phyloP scores from a whole-genome alignment of 2,329 filamentous ascomycete genomes.

The Pyricularia sp. region DNA sequence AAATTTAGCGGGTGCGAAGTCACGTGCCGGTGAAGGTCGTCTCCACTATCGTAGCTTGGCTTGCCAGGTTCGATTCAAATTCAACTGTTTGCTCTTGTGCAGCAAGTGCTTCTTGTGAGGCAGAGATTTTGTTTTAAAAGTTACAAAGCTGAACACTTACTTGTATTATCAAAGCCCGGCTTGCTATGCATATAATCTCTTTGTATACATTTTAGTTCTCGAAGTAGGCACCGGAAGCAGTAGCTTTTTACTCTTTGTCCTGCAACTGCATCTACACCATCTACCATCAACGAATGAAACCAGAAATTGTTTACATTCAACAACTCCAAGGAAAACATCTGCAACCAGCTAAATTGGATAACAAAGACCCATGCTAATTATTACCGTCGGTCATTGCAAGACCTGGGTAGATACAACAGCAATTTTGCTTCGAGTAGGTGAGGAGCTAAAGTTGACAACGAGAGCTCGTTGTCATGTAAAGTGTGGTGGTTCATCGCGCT shows the following conservation, averaged over 20 bases:
- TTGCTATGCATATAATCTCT: not conserved
- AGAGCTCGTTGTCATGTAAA: too few relatives aligned
- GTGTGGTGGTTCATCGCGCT: not conserved
- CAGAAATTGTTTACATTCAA: not conserved
- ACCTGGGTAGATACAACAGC: not conserved
- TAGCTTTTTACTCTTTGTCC: not conserved
- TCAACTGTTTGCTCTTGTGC: not conserved
- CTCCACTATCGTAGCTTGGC: not conserved
- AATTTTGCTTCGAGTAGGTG: too few relatives aligned
- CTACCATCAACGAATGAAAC: not conserved
- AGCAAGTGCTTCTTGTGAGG: not conserved
- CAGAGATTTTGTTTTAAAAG: not conserved
- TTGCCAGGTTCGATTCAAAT: not conserved
- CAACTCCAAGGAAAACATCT: not conserved
- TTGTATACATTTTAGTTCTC: not conserved
- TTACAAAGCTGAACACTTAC: not conserved
- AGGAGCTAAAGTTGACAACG: too few relatives aligned
- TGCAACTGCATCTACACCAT: not conserved
- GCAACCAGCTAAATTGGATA: not conserved
- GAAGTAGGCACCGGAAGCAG: not conserved
- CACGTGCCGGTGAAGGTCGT: not conserved
- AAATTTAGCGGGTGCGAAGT: conserved; percentile 1
- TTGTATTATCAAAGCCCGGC: not conserved
- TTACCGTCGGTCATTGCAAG: not conserved
- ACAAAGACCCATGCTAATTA: too few relatives aligned